phyloP scores from a whole-genome alignment of 441 rosid species.

The Erysimum pusillum region DNA sequence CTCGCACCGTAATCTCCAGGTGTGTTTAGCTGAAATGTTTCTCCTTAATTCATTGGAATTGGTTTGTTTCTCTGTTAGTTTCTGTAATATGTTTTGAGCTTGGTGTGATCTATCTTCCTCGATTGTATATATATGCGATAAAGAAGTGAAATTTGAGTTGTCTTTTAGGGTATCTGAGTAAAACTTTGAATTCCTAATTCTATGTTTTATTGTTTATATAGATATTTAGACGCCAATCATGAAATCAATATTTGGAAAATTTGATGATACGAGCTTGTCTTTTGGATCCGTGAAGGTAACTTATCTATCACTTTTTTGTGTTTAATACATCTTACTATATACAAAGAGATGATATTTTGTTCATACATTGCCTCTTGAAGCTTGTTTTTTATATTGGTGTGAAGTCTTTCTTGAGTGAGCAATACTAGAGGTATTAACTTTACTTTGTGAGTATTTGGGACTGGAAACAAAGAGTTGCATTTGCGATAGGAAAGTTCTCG shows the following conservation, averaged over 20 bases:
- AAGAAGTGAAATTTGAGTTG: conserved; percentile 12
- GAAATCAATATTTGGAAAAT: conserved; percentile 18
- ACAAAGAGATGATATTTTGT: not conserved
- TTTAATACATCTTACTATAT: conserved; percentile 17
- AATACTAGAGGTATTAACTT: conserved; percentile 21
- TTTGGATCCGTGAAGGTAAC: conserved; percentile 99
- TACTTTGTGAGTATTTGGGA: conserved; percentile 22
- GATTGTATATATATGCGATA: not conserved
- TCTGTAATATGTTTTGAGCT: too few species aligned
- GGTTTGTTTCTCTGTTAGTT: too few species aligned
- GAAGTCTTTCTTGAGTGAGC: not conserved
- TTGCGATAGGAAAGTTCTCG: not conserved
- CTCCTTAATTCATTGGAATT: too few species aligned
- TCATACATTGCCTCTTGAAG: conserved; percentile 37
- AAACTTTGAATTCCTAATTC: not conserved
- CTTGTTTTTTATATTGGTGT: conserved; percentile 16
- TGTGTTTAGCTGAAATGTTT: too few species aligned
- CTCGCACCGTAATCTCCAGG: too few species aligned
- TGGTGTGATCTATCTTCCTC: conserved; percentile 8
- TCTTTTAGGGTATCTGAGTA: not conserved
- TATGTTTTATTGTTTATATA: conserved; percentile 8
- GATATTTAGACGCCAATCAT: not conserved
- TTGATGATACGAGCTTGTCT: conserved; percentile 84
- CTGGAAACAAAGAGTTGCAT: conserved; percentile 24
- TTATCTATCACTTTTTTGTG: conserved; percentile 27